Base-by-base conservation (phyloP, 352 stramenopile species). In the Pythium volutum region DNA sequence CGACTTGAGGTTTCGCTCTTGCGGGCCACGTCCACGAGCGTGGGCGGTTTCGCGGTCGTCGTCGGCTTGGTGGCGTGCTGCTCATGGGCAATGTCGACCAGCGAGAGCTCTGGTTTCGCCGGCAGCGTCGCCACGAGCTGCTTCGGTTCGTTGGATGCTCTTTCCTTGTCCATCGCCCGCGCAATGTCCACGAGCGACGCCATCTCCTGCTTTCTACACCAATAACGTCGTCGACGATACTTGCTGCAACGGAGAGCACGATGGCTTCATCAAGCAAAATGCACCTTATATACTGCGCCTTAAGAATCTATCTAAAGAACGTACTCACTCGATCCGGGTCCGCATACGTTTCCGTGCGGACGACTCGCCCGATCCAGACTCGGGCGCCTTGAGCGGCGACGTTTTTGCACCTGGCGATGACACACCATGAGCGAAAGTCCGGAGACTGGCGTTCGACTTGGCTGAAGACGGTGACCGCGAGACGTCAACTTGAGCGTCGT, bases 11-110 rank as follows among this genome's bases (percentile, higher is more conserved):
- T 18, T 16, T 57, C 66, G 18, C 73, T 38, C 38, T 76, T 67
- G 10, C 65, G 66, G 3, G 76, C 77, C n/a, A 89, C 68, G 22
- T 88, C 80, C 49, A 81, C 34, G 33, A 87, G 59, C 16, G 67
- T 77, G 54, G 74, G 14, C 1, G 64, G 52, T 41, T 75, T 77
- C 27, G 18, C 39, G 42, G 10, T 4, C 2, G 47, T 33, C 26
- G 10, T 43, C 47, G 48, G 43, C 14, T 15, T 20, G 18, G 36
- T 9, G n/a, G 11, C 41, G 55, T 62, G 53, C 27, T 73, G 46
- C 23, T 68, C 36, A 23, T 64, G 73, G 8, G 74, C 76, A 36
- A 84, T 43, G 8, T 81, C 73, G 20, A 73, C 54, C 1, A 87
- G 61, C 1, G 75, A 71, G 16, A 79, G 43, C 10, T 50, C 62